Evolutionary conservation across 257 asterid species (phyloP).

Genomic region (Anisodus tanguticus): DNA sequence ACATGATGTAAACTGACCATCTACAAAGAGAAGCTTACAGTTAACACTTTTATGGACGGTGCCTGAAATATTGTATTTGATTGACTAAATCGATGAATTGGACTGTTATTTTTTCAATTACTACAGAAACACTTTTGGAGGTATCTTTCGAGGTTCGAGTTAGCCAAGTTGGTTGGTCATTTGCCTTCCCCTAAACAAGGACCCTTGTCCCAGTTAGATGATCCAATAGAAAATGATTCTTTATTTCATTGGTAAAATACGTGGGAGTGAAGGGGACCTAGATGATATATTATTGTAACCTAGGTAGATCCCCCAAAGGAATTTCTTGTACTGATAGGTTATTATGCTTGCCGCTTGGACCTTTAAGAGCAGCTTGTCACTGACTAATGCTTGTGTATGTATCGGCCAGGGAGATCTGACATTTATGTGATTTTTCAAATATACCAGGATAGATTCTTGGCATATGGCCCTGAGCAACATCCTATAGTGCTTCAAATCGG

Average conservation of each 20-base stretch:
- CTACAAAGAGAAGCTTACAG: background rate
- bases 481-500: slow-evolving; percentile 97
- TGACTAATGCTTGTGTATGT: slow-evolving; percentile 18
- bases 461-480: slow-evolving; percentile 88
- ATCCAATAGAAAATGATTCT: background rate
- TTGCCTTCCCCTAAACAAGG: background rate
- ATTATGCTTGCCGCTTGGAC: background rate
- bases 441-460: slow-evolving; percentile 87
- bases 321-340: background rate
- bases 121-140: background rate
- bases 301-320: background rate
- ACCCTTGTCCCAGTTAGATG: background rate
- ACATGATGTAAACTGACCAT: background rate
- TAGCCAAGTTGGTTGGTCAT: background rate
- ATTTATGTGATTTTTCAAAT: slow-evolving; percentile 34
- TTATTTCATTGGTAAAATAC: background rate
- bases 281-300: background rate
- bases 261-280: background rate
- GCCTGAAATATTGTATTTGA: background rate
- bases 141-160: background rate
- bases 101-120: background rate
- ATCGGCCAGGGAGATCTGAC: slow-evolving; percentile 24
- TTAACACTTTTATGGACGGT: background rate
- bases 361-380: slow-evolving; percentile 23
- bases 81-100: slow-evolving; percentile 7